A percentile compares a stretch with the other conserved stretches of the same genome.
phyloP scores from a whole-genome alignment of 169 alveolate species.

The Babesia sp. region DNA sequence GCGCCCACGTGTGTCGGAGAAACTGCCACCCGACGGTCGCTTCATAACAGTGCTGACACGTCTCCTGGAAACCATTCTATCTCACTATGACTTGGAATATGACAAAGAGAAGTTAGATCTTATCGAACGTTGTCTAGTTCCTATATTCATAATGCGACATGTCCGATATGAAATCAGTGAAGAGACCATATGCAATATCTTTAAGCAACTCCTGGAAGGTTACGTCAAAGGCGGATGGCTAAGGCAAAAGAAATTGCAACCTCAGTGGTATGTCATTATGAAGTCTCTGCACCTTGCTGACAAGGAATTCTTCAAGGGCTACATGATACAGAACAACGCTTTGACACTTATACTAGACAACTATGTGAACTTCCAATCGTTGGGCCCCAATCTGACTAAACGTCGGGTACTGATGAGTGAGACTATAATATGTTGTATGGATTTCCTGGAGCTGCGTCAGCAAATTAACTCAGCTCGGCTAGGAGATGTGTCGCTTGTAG shows the following conservation, averaged over 20 bases:
- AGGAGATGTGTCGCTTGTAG: neutral
- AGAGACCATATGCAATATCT: conserved; percentile 5
- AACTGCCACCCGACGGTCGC: neutral
- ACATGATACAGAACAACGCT: conserved; percentile 16
- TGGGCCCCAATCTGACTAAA: neutral
- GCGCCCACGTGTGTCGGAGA: neutral
- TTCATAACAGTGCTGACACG: conserved; percentile 15
- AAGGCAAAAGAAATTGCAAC: neutral
- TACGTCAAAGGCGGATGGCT: conserved; percentile 2
- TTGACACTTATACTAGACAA: conserved; percentile 6
- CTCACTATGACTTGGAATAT: conserved; percentile 30
- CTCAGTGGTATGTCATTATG: conserved; percentile 40
- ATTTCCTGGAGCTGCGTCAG: conserved; percentile 56
- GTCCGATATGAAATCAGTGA: conserved; percentile 26
- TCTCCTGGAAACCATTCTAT: conserved; percentile 20
- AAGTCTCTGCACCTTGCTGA: conserved; percentile 30
- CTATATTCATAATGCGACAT: conserved; percentile 27
- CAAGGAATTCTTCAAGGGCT: conserved; percentile 25
- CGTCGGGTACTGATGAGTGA: conserved; percentile 1
- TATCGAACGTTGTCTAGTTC: conserved; percentile 41
- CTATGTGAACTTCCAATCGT: neutral
- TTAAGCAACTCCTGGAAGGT: neutral
- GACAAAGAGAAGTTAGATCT: conserved; percentile 3
- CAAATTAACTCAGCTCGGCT: conserved; percentile 6
- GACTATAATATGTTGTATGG: conserved; percentile 29